phyloP scores from a whole-genome alignment of 2,329 filamentous ascomycete species.

The Gliomastix tumulicola region DNA sequence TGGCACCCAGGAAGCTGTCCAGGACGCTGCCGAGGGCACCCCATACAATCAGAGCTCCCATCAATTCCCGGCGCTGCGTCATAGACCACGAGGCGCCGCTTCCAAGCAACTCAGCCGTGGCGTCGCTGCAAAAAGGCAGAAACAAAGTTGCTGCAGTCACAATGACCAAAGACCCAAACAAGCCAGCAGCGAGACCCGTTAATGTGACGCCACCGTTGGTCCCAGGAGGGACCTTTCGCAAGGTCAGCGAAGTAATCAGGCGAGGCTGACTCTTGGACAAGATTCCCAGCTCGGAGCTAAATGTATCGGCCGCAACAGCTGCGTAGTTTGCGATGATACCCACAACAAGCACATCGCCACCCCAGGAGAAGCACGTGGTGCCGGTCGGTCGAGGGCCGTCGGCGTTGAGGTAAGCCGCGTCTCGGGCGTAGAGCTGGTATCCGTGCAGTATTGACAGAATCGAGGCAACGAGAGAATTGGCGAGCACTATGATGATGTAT shows the following conservation, averaged over 20 bases:
- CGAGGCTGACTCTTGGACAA: slow-evolving; percentile 69
- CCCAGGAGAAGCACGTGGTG: slow-evolving; percentile 51
- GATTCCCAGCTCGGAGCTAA: slow-evolving; percentile 92
- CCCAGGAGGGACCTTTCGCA: slow-evolving; percentile 76
- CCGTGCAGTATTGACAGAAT: slow-evolving; percentile 53
- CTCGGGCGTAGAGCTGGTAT: slow-evolving; percentile 47
- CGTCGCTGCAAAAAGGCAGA: slow-evolving; percentile 57
- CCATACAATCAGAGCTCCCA: slow-evolving; percentile 59
- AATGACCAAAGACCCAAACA: slow-evolving; percentile 67
- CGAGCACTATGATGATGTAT: slow-evolving; percentile 67
- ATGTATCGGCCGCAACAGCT: slow-evolving; percentile 86
- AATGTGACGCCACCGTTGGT: slow-evolving; percentile 90
- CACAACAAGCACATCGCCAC: slow-evolving; percentile 54
- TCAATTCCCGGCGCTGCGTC: slow-evolving; percentile 35
- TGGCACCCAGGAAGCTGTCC: slow-evolving; percentile 80
- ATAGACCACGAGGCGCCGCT: slow-evolving; percentile 42
- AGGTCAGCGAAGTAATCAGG: slow-evolving; percentile 72
- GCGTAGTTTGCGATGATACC: slow-evolving; percentile 80
- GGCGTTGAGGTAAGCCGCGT: slow-evolving; percentile 26
- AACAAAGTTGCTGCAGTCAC: slow-evolving; percentile 58
- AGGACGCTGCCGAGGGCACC: slow-evolving; percentile 75
- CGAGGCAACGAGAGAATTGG: slow-evolving; percentile 77
- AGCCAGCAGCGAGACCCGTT: slow-evolving; percentile 65
- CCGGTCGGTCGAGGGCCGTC: slow-evolving; percentile 22
- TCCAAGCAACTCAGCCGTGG: slow-evolving; percentile 26